Evolutionary conservation across 2,329 filamentous ascomycete genomes (phyloP).

Genomic region (Alternaria sp.): DNA sequence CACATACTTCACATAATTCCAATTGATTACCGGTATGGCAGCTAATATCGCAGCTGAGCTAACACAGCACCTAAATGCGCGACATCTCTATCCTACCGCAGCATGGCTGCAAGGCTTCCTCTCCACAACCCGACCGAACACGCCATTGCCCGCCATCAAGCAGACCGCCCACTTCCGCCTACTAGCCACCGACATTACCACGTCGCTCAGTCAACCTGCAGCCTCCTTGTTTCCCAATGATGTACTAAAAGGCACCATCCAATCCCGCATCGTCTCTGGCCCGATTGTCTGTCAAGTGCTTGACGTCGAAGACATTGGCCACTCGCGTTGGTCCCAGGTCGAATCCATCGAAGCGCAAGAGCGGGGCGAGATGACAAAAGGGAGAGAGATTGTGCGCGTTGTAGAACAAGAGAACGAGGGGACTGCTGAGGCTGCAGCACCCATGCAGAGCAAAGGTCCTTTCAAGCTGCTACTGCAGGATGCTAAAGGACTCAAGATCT

Average conservation of each 20-base stretch:
- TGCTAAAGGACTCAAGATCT: conserved; percentile 69
- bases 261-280: conserved; percentile 65
- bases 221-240: conserved; percentile 65
- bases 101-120: conserved; percentile 73
- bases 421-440: conserved; percentile 33
- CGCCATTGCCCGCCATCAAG: conserved; percentile 74
- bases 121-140: conserved; percentile 61
- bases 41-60: conserved; percentile 50
- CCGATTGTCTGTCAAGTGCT: conserved; percentile 82
- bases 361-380: conserved; percentile 76
- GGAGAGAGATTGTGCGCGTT: conserved; percentile 83
- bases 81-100: conserved; percentile 63
- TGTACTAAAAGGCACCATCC: conserved; percentile 63
- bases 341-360: conserved; percentile 80
- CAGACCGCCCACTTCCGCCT: conserved; percentile 85
- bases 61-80: conserved; percentile 64
- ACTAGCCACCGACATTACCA: conserved; percentile 78
- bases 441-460: conserved; percentile 63
- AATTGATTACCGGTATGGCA: conserved; percentile 33
- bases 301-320: conserved; percentile 83
- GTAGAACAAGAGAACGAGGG: conserved; percentile 61
- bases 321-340: conserved; percentile 85
- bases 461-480: conserved; percentile 89
- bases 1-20: background rate
- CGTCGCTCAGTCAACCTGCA: conserved; percentile 58